Evolutionary conservation across 2,329 filamentous ascomycete species (phyloP).

Genomic region (Alternaria incomplexa): DNA sequence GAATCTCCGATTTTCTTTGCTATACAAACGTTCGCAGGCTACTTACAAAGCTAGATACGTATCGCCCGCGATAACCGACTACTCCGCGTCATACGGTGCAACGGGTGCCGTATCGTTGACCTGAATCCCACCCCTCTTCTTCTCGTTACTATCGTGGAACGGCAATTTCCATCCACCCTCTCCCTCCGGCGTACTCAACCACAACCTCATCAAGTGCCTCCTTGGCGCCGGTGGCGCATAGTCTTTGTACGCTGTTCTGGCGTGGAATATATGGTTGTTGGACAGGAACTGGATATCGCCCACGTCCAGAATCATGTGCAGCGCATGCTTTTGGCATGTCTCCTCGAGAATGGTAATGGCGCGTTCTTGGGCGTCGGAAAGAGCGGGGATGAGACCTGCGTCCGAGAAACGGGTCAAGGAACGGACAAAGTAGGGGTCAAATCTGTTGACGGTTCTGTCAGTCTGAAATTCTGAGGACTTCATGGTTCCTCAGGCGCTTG

Average conservation of each 20-base stretch:
- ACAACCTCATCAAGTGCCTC: slow-evolving; percentile 81
- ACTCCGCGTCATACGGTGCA: slow-evolving; percentile 79
- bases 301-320: slow-evolving; percentile 86
- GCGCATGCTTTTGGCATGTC: slow-evolving; percentile 72
- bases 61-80: slow-evolving; percentile 26
- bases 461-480: not conserved
- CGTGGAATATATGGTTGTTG: slow-evolving; percentile 81
- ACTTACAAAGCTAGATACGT: not conserved
- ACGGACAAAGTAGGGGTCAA: slow-evolving; percentile 87
- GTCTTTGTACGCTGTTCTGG: slow-evolving; percentile 80
- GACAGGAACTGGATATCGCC: slow-evolving; percentile 88
- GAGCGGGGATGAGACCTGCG: slow-evolving; percentile 71
- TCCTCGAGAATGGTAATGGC: slow-evolving; percentile 75
- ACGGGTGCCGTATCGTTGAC: slow-evolving; percentile 80
- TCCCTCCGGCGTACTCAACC: slow-evolving; percentile 79
- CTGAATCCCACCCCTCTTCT: slow-evolving; percentile 88
- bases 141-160: slow-evolving; percentile 79
- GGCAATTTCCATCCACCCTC: slow-evolving; percentile 88
- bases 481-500: not conserved
- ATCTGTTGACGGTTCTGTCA: slow-evolving; percentile 50
- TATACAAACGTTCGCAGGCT: not conserved
- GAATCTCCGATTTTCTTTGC: not conserved
- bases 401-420: slow-evolving; percentile 78
- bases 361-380: slow-evolving; percentile 71
- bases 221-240: slow-evolving; percentile 71